Evolutionary conservation across 352 stramenopile genomes (phyloP), one percentile per base, ranked within the genome.

Genomic region (Globisporangium radiosum): DNA sequence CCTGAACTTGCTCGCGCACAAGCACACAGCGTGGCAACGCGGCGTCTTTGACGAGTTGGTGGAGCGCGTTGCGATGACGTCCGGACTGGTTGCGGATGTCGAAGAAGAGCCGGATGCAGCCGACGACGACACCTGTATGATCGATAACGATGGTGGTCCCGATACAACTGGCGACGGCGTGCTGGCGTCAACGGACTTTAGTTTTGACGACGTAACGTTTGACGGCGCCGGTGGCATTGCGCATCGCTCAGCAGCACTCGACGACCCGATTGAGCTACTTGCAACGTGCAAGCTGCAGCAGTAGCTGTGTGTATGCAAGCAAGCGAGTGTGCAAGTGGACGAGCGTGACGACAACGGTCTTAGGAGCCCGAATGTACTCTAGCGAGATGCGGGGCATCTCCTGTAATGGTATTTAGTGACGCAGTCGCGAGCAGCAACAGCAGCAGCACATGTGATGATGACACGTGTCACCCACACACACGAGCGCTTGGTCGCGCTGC

Each of bases 1-100:
- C 51, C 81, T 89, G 47, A 72, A 87, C 59, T 93, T 92, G 56
- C 70, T 94, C 56, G 69, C 87, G 48, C 58, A 67, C 47, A 94
- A 94, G 59, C 81, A 94, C 68, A 55, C 78, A 14, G 81, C 79
- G 40, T 92, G 85, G 81, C 85, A 88, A 56, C 72, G 73, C 54
- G 73, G 78, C 0, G 57, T 94, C 3, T 93, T 93, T 61, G 81
- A 94, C 59, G 75, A 91, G 43, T 72, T 94, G 42, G 76, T 88
- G 10, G 85, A 94, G 54, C 75, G 58, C 5, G 78, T 92, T 13
- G 75, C 74, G 0, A 72, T 68, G 57, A 90, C 78, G 17, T 17
- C 45, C 69, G 19, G 62, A 76, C 54, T 66, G 75, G 49, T 33
- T 33, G 25, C 25, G 2, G 25, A 33, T 33, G 25, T 33, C 25